phyloP scores from a whole-genome alignment of 1,284 basidiomycete genomes.

The Melampsora americana region DNA sequence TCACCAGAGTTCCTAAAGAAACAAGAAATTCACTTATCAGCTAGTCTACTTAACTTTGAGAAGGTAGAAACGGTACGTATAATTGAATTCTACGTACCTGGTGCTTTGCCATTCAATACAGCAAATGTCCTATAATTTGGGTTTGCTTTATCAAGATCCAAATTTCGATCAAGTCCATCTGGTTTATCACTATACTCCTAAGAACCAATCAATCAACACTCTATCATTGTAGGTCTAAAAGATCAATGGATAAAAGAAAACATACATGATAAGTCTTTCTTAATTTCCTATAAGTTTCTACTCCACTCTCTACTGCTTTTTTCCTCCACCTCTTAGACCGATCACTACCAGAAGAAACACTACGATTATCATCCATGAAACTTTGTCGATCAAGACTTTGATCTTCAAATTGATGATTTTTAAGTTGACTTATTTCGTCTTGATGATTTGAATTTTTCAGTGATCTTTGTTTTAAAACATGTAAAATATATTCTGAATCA shows the following conservation, averaged over 20 bases:
- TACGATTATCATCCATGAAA: background rate
- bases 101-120: slow-evolving; percentile 23
- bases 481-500: slow-evolving; percentile 33
- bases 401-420: background rate
- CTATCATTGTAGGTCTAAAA: too few species aligned
- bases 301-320: background rate
- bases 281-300: background rate
- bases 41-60: background rate
- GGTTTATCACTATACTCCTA: background rate
- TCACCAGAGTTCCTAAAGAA: slow-evolving; percentile 23
- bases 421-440: background rate
- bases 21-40: background rate
- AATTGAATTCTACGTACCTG: slow-evolving; percentile 29
- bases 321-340: background rate
- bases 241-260: too few species aligned
- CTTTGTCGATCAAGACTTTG: too few species aligned
- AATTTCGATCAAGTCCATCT: background rate
- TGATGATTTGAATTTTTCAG: background rate
- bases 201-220: too few species aligned
- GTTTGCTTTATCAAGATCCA: background rate
- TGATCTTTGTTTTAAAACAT: slow-evolving; percentile 27
- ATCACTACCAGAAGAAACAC: background rate
- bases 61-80: background rate
- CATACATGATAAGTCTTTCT: background rate
- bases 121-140: slow-evolving; percentile 31